A percentile compares a stretch with the other conserved stretches of the same genome.
phyloP scores from a whole-genome alignment of 371 early-diverging fungal genomes.

The Syncephalastrum monosporum region DNA sequence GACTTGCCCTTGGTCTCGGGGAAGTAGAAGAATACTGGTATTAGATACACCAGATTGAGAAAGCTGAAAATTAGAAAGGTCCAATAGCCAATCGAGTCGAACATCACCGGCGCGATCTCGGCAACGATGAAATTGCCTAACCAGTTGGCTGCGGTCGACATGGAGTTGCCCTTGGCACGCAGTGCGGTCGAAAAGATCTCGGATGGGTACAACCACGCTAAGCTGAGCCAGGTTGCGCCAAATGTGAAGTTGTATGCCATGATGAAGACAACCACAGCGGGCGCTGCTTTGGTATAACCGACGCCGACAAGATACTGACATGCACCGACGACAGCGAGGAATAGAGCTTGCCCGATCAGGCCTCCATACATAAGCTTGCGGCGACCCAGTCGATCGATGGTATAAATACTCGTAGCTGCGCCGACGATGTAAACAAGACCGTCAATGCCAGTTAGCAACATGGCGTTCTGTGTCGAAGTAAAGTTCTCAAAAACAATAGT shows the following conservation, averaged over 20 bases:
- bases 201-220: conserved; percentile 45
- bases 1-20: conserved; percentile 79
- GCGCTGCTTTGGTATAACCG: conserved; percentile 5
- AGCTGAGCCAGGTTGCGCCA: conserved; percentile 55
- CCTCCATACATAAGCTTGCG: conserved; percentile 22
- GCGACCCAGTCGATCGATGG: conserved; percentile 27
- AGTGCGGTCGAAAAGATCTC: conserved; percentile 42
- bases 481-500: conserved; percentile 35
- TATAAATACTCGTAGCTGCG: conserved; percentile 35
- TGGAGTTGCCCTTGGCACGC: conserved; percentile 23
- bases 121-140: conserved; percentile 31
- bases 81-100: conserved; percentile 10
- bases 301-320: conserved; percentile 17
- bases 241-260: conserved; percentile 37
- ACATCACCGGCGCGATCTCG: conserved; percentile 17
- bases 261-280: conserved; percentile 13
- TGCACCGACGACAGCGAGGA: conserved; percentile 19
- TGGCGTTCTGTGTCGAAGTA: conserved; percentile 27
- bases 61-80: conserved; percentile 39
- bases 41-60: conserved; percentile 17
- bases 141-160: conserved; percentile 60
- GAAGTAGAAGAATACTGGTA: conserved; percentile 50
- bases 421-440: conserved; percentile 39
- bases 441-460: conserved; percentile 40
- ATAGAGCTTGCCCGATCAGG: conserved; percentile 22